Base-by-base conservation (phyloP, 305 asterid genomes). In the Caryopteris hybrid region DNA sequence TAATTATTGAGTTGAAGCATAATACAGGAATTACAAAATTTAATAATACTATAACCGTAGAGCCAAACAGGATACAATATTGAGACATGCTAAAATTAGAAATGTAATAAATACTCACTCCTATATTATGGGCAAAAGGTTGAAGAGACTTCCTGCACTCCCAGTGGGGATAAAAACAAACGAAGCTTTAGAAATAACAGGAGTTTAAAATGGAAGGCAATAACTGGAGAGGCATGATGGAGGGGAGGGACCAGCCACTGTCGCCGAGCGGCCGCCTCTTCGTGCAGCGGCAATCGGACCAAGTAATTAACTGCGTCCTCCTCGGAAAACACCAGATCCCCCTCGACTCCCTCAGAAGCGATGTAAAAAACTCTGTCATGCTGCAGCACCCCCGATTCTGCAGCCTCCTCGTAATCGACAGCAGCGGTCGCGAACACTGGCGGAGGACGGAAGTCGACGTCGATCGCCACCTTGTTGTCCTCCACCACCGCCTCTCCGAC, bases 261-360 rank as follows among this genome's bases (percentile, higher is more conserved):
- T 80, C 95, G 3, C 98, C 98, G n/a, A 79, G 84, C 27, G 98
- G 96, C 50, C 85, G 96, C 25, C 76, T 84, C 51, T 79, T 90
- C 72, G 36, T 83, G 50, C 92, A 81, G 75, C 88, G 88, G 8
- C 38, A 25, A 0, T 61, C 75, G 10, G 69, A 79, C 70, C 91
- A 81, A 57, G 74, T 87, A 17, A 78, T 87, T 21, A 74, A 81
- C 81, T 77, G 83, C 74, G 70, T 67, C 68, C 21, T 89, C 64
- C 74, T 71, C 53, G 18, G 53, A 0, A 54, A 84, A 8, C 23
- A 71, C 38, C 82, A 80, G 0, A 58, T 84, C 75, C 79, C 80
- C 71, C 52, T 75, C 39, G 75, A 76, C 13, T 68, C 88, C 47
- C 41, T 87, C 47, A 81, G 79, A 60, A 17, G 81, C 70, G 80